Evolutionary conservation across 2,329 filamentous ascomycete species (phyloP), one percentile per base, ranked within the genome.

Genomic region (Chrysoporthe deuterocubensis): DNA sequence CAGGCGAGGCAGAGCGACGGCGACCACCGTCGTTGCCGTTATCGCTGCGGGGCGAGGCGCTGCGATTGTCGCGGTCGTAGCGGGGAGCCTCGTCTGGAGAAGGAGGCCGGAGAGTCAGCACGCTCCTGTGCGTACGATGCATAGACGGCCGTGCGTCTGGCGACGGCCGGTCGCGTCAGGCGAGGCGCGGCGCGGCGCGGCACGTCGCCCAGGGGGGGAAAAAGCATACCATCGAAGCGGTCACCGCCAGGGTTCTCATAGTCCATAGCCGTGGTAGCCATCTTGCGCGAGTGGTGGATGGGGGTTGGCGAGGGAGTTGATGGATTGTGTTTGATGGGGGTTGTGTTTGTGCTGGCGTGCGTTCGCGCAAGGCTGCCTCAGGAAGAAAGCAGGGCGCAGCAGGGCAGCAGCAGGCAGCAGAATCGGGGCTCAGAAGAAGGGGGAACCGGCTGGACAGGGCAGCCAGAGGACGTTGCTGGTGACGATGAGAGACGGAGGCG

Each of bases 211-310:
- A 14, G 58, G 71, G 65, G 64, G 46, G 14, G 58, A 74, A 18
- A 48, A 66, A 56, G 75, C 83, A 74, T 81, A 90, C 89, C 89
- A 75, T 90, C 88, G 72, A 89, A 90, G 71, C 86, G 87, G 78
- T 89, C 86, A 75, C 87, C 87, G 75, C 88, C 89, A 71, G 88
- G 86, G 76, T 86, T 87, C 78, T 91, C 89, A 78, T 91, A 91
- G 76, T 91, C 89, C 89, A 91, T 91, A 72, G 87, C 85, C 54
- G 86, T 88, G 71, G 87, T 89, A 67, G 87, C 87, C 87, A 89
- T 89, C 52, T 69, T 73, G 72, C 71, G 77, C 73, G 70, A 73
- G 44, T 67, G 67, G 58, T 50, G 37, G 64, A 67, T 63, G 56
- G 34, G 21, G 32, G 26, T 26, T 26, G 26, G 26, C 26, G 26